Evolutionary conservation across 2,329 filamentous ascomycete species (phyloP).

Genomic region (Elsinoe arachidis): DNA sequence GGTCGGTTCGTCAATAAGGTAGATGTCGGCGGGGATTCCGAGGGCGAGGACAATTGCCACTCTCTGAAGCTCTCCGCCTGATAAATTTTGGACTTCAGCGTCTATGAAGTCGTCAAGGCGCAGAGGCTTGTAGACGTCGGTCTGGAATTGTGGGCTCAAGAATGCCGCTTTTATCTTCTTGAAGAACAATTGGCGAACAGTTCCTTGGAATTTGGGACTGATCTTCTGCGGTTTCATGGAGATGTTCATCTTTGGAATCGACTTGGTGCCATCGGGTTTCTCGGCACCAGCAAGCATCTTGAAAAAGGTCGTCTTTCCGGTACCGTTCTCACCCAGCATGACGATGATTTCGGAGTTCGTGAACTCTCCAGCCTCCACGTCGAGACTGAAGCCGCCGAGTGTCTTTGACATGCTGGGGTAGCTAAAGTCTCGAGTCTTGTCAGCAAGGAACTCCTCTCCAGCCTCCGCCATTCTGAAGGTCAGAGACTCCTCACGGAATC

Average conservation of each 20-base stretch:
- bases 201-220: conserved; percentile 94
- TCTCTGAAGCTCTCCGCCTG: conserved; percentile 98
- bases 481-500: conserved; percentile 93
- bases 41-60: conserved; percentile 97
- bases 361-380: conserved; percentile 74
- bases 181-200: conserved; percentile 96
- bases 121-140: conserved; percentile 98
- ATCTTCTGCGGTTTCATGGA: conserved; percentile 99
- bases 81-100: conserved; percentile 97
- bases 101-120: conserved; percentile 99
- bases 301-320: conserved; percentile 98
- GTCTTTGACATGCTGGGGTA: conserved; percentile 94
- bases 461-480: conserved; percentile 91
- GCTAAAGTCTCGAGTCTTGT: conserved; percentile 74
- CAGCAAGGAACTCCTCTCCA: conserved; percentile 75
- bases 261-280: conserved; percentile 73
- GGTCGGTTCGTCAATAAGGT: conserved; percentile 94
- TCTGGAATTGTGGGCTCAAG: conserved; percentile 96
- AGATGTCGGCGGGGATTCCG: conserved; percentile 92
- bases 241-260: conserved; percentile 89
- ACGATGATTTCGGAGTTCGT: conserved; percentile 98
- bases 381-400: conserved; percentile 76
- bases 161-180: conserved; percentile 99
- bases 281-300: conserved; percentile 86
- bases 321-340: conserved; percentile 99